A percentile compares a stretch with the other conserved stretches of the same genome.
Evolutionary conservation across 202 grass and related monocot species (phyloP).

Genomic region (Schoenoplectus triqueter): DNA sequence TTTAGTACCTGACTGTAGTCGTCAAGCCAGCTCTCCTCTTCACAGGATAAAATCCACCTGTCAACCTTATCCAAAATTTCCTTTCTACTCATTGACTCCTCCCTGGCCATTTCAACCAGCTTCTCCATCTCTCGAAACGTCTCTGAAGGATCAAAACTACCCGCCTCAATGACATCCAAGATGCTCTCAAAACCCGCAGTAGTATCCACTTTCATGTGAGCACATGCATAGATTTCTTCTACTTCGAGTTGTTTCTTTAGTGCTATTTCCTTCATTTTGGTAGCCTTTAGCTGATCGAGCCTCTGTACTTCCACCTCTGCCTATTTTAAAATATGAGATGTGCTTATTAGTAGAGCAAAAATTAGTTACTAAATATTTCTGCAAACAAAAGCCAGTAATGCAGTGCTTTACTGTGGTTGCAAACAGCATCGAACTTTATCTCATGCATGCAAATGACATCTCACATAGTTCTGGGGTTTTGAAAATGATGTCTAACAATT

Average conservation of each 20-base stretch:
- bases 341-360: not conserved
- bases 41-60: slow-evolving; percentile 85
- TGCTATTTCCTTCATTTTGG: slow-evolving; percentile 95
- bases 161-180: slow-evolving; percentile 71
- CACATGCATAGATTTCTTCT: slow-evolving; percentile 82
- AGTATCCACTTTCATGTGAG: slow-evolving; percentile 70
- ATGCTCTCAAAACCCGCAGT: slow-evolving; percentile 70
- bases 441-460: not conserved
- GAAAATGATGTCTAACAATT: not conserved
- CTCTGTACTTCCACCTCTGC: slow-evolving; percentile 78
- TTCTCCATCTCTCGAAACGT: slow-evolving; percentile 82
- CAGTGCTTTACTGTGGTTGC: not conserved
- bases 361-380: not conserved
- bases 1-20: slow-evolving; percentile 76
- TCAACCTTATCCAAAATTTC: slow-evolving; percentile 94
- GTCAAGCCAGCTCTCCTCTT: slow-evolving; percentile 99
- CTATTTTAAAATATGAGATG: slow-evolving; percentile 41
- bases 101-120: slow-evolving; percentile 81
- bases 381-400: slow-evolving; percentile 2
- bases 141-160: slow-evolving; percentile 75
- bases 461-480: slow-evolving; percentile 16
- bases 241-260: slow-evolving; percentile 86
- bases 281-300: slow-evolving; percentile 87
- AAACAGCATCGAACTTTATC: not conserved
- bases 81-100: slow-evolving; percentile 81